Conservation (phyloP, 108 stramenopile species). For the Nannochloropsis salina region DNA sequence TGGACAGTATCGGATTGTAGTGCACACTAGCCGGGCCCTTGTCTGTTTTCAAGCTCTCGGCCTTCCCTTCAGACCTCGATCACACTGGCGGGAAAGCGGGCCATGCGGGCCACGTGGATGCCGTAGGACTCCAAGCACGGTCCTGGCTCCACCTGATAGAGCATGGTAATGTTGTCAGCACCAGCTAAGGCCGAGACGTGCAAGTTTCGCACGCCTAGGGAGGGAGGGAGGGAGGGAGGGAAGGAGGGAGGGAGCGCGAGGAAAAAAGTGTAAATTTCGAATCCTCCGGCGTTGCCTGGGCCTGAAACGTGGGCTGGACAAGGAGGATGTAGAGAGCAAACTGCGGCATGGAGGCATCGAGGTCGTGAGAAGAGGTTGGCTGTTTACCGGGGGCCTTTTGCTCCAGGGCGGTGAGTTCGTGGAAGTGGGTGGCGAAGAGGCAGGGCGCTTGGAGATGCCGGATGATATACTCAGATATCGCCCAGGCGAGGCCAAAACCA, state of each 20-base stretch:
- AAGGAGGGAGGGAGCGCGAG: not conserved
- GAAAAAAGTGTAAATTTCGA: not conserved
- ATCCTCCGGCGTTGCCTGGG: not conserved
- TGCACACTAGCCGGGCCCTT: too few relatives aligned
- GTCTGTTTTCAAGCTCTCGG: too few relatives aligned
- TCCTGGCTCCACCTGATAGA: constrained; percentile 69
- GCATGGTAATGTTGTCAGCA: constrained; percentile 52
- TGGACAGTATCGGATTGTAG: too few relatives aligned
- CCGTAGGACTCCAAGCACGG: constrained; percentile 91
- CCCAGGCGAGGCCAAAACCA: constrained; percentile 89
- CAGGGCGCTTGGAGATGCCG: constrained; percentile 67
- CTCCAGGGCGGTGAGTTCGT: constrained; percentile 79
- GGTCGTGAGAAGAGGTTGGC: not conserved
- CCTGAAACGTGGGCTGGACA: not conserved
- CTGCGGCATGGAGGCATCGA: not conserved
- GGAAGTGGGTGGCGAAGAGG: constrained; percentile 98
- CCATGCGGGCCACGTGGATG: constrained; percentile 91
- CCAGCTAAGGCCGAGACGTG: constrained; percentile 74
- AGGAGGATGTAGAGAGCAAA: not conserved
- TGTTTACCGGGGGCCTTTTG: constrained; percentile 19
- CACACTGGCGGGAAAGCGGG: constrained; percentile 61
- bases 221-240: not conserved
- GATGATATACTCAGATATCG: constrained; percentile 84
- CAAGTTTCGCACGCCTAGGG: constrained; percentile 64
- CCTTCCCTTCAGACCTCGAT: not conserved